These are phyloP conservation scores for Macrolepiota dolichaula DNA, from an alignment of 768 basidiomycete species.

Conservation along the genomic window DNA sequence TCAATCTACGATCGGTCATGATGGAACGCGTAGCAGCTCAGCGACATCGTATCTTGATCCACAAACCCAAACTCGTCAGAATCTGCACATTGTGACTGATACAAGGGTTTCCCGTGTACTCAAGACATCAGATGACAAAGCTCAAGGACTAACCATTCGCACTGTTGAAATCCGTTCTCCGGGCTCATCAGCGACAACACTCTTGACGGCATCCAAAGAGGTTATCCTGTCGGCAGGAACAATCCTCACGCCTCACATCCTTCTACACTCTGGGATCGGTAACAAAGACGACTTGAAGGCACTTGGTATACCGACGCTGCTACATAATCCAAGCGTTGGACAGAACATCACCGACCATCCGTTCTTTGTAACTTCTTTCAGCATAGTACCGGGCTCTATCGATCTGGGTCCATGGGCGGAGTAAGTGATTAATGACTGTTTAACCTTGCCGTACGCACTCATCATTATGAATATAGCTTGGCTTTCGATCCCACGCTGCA, in stretches of 20 bases:
- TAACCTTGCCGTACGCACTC: background rate
- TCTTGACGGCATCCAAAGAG: constrained; percentile 20
- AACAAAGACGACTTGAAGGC: constrained; percentile 11
- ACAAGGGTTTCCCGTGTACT: constrained; percentile 23
- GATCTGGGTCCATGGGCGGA: constrained; percentile 10
- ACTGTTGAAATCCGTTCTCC: constrained; percentile 11
- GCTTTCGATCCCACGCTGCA: background rate
- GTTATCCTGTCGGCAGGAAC: constrained; percentile 16
- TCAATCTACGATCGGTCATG: constrained; percentile 18
- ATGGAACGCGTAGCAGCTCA: constrained; percentile 22
- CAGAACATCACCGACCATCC: constrained; percentile 25
- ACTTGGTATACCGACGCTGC: constrained; percentile 19
- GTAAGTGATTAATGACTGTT: background rate
- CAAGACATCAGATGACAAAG: background rate
- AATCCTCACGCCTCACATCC: constrained; percentile 16
- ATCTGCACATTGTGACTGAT: constrained; percentile 28
- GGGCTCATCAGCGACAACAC: background rate
- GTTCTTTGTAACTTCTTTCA: background rate
- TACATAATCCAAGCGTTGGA: constrained; percentile 27
- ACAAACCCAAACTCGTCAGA: constrained; percentile 20
- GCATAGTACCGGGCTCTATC: background rate
- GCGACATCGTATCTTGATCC: constrained; percentile 22
- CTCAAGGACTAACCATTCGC: constrained; percentile 3
- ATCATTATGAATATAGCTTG: background rate
- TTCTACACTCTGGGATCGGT: constrained; percentile 18